Evolutionary conservation across 108 stramenopile genomes (phyloP), one percentile per base, ranked within the genome.

Genomic region (Parmales sp.): DNA sequence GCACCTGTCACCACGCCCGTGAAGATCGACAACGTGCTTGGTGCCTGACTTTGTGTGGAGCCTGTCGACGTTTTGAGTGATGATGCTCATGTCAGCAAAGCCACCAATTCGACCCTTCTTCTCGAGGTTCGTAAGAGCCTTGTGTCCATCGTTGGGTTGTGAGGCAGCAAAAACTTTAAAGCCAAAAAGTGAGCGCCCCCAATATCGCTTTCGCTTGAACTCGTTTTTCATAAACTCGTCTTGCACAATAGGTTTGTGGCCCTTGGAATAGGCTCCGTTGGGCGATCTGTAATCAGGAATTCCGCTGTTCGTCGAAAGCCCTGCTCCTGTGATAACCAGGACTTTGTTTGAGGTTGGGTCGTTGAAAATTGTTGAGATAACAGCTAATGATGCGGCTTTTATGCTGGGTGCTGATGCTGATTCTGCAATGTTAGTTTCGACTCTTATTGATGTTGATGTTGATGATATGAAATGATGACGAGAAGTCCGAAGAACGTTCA

Each of bases 271-370:
- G 22, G 69, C 72, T 13, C 81, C 81, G 1, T 71, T 45, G 36
- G 81, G 78, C 3, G 75, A 73, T 6, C 84, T 34, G 45, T 85
- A 85, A 29, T 85, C 84, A 5, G 80, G 82, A 19, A 82, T 82
- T 16, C 81, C 81, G 54, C 77, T 78, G 37, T 76, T 78, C 31
- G 81, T 81, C 9, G 75, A 77, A 34, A 81, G 46, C 25, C 80
- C 80, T 0, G 80, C 80, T 16, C 80, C 80, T 3, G 78, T 76
- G 16, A 80, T 34, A 1, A 66, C 77, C 34, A 73, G 36, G n/a
- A n/a, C n/a, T n/a, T n/a, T n/a, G n/a, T n/a, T n/a, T n/a, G n/a
- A n/a, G n/a, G n/a, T n/a, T n/a, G n/a, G n/a, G n/a, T n/a, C n/a
- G n/a, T n/a, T n/a, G n/a, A n/a, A n/a, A n/a, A n/a, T n/a, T n/a